Percentiles rank a stretch among this genome's conserved stretches.
phyloP scores from a whole-genome alignment of 2,329 filamentous ascomycete species.

The Sporothrix brasiliensis region DNA sequence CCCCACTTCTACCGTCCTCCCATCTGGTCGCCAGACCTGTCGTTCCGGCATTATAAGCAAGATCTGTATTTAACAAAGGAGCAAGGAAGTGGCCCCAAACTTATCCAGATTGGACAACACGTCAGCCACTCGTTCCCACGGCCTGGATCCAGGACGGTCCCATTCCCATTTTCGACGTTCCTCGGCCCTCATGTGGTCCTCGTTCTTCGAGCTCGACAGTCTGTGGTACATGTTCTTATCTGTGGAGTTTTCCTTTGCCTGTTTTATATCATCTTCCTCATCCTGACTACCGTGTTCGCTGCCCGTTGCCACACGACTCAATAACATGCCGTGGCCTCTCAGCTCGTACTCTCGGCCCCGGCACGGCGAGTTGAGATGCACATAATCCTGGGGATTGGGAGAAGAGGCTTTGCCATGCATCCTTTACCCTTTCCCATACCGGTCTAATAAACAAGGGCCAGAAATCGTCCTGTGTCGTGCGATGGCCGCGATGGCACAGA shows the following conservation, averaged over 20 bases:
- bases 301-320: constrained; percentile 7
- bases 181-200: background rate
- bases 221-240: background rate
- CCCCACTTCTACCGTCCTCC: background rate
- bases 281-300: background rate
- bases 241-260: background rate
- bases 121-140: constrained; percentile 20
- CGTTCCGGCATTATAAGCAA: background rate
- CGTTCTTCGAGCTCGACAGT: background rate
- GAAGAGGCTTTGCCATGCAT: background rate
- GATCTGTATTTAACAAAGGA: background rate
- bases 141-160: background rate
- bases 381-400: constrained; percentile 18
- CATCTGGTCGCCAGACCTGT: background rate
- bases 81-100: constrained; percentile 3
- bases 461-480: too few relatives aligned
- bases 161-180: background rate
- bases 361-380: constrained; percentile 12
- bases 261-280: background rate
- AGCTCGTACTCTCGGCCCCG: background rate
- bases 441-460: background rate
- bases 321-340: constrained; percentile 1
- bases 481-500: too few relatives aligned
- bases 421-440: constrained; percentile 1
- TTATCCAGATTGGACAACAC: constrained; percentile 27